Conservation (phyloP, 352 stramenopile genomes). For the Pythium guiyangense region DNA sequence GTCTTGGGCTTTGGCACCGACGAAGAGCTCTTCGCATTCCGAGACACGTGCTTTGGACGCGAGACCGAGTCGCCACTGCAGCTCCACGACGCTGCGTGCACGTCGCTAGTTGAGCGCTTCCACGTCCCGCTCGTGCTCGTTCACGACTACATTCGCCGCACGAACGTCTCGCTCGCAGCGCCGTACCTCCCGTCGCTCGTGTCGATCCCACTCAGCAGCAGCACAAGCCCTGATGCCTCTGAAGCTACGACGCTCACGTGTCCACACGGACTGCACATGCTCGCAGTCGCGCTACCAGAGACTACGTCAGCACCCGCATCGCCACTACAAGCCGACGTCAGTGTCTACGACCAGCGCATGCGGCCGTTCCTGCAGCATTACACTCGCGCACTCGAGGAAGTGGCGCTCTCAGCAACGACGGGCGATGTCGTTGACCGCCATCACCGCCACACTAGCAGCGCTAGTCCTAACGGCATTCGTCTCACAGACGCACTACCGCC, state of each 20-base stretch:
- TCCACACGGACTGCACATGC: constrained; percentile 58
- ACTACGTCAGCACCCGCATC: neutral
- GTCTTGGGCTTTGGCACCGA: constrained; percentile 18
- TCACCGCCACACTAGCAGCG: too few relatives aligned
- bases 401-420: constrained; percentile 14
- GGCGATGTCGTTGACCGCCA: neutral
- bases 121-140: constrained; percentile 45
- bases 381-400: constrained; percentile 12
- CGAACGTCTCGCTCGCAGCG: constrained; percentile 28
- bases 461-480: neutral
- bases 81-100: constrained; percentile 26
- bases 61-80: constrained; percentile 12
- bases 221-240: too few relatives aligned
- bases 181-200: constrained; percentile 33
- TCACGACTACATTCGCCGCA: constrained; percentile 70
- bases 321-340: constrained; percentile 4
- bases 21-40: constrained; percentile 13
- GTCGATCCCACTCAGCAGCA: constrained; percentile 9
- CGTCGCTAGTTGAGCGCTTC: constrained; percentile 30
- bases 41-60: constrained; percentile 19
- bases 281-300: constrained; percentile 23
- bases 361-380: constrained; percentile 15
- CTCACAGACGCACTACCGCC: constrained; percentile 7
- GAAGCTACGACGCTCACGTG: constrained; percentile 35
- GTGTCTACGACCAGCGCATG: constrained; percentile 28